phyloP scores from a whole-genome alignment of 2,329 filamentous ascomycete genomes.

The Apiospora kogelbergensis region DNA sequence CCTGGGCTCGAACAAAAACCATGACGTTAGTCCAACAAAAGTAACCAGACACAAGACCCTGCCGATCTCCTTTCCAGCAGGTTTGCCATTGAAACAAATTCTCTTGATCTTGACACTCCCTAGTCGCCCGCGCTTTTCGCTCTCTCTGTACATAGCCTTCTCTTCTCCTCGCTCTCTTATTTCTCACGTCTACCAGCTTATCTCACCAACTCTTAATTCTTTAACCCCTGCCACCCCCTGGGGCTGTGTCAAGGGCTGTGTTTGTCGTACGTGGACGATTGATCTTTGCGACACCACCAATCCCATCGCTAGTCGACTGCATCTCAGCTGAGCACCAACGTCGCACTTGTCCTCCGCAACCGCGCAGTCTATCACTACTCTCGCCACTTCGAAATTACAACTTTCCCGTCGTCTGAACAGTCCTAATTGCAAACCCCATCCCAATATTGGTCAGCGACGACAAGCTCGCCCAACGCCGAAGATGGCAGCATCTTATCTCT shows the following conservation, averaged over 20 bases:
- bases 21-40: constrained; percentile 14
- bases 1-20: not conserved
- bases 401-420: not conserved
- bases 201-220: not conserved
- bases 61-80: not conserved
- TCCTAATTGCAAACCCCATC: not conserved
- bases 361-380: no score
- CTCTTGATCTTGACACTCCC: no score
- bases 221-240: not conserved
- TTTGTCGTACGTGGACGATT: not conserved
- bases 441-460: not conserved
- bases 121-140: no score
- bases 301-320: not conserved
- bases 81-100: not conserved
- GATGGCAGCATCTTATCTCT: constrained; percentile 48
- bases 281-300: not conserved
- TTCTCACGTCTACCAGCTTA: no score
- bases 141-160: not conserved
- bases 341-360: no score
- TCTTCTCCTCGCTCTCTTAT: not conserved
- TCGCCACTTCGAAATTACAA: no score
- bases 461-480: not conserved
- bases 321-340: not conserved
- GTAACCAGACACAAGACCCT: constrained; percentile 15
- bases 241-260: not conserved